Evolutionary conservation across 1,284 basidiomycete genomes (phyloP).

Genomic region (Rhodotorula sp.): DNA sequence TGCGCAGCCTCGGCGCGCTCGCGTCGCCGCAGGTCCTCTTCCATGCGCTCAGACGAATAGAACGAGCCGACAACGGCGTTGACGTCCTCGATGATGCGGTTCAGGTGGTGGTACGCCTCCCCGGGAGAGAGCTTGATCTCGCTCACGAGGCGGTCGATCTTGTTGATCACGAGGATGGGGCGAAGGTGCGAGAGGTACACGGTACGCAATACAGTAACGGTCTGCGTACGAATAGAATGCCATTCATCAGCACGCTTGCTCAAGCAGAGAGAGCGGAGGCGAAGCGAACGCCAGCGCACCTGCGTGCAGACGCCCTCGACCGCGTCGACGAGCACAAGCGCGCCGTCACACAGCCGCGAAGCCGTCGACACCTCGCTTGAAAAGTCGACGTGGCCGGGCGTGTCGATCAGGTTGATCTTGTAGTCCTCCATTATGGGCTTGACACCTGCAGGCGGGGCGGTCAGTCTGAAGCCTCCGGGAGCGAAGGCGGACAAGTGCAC

Average conservation of each 20-base stretch:
- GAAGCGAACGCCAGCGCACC: slow-evolving; percentile 55
- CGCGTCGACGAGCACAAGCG: slow-evolving; percentile 93
- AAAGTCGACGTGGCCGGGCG: slow-evolving; percentile 98
- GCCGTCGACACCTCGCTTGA: slow-evolving; percentile 95
- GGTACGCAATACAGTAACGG: slow-evolving; percentile 91
- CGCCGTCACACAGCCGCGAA: slow-evolving; percentile 90
- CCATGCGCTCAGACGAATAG: slow-evolving; percentile 95
- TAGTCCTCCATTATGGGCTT: slow-evolving; percentile 64
- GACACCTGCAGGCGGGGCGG: slow-evolving; percentile 50
- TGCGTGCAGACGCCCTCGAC: slow-evolving; percentile 99
- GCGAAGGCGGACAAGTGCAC: no score
- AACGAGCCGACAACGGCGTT: slow-evolving; percentile 98
- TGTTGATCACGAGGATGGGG: slow-evolving; percentile 96
- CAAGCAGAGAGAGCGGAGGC: neutral
- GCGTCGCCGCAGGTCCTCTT: slow-evolving; percentile 89
- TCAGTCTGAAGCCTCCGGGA: no score
- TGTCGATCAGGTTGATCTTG: slow-evolving; percentile 94
- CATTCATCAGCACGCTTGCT: neutral
- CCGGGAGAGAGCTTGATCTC: slow-evolving; percentile 88
- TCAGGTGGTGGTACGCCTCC: slow-evolving; percentile 93
- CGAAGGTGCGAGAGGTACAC: slow-evolving; percentile 88
- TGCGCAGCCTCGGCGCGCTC: slow-evolving; percentile 81
- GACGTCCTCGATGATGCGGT: slow-evolving; percentile 92
- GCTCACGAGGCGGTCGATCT: slow-evolving; percentile 91
- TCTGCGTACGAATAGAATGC: slow-evolving; percentile 58